Percentiles rank a stretch among this genome's conserved stretches.
phyloP scores from a whole-genome alignment of 208 protist genomes.

The Herpetomonas samuelpessoai region DNA sequence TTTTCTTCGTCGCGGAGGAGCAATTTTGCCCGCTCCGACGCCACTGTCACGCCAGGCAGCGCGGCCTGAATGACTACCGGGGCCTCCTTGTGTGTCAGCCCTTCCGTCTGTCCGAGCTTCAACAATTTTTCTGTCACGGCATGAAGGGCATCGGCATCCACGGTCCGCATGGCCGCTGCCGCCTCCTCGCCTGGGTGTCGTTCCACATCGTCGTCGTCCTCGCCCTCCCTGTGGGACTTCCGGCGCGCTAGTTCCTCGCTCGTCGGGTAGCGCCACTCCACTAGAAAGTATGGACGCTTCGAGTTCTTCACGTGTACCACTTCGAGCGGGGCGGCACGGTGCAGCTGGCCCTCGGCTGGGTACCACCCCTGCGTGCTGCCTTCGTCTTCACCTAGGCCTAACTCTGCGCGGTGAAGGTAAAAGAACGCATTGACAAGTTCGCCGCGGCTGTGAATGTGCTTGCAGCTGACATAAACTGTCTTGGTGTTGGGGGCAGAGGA shows the following conservation, averaged over 20 bases:
- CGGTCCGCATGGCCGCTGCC: conserved; percentile 2
- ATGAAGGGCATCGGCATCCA: conserved; percentile 7
- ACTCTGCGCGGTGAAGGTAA: conserved; percentile 27
- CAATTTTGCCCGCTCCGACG: conserved; percentile 43
- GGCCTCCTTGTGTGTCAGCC: conserved; percentile 34
- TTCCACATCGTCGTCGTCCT: background rate
- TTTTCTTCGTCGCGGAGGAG: conserved; percentile 40
- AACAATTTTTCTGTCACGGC: conserved; percentile 19
- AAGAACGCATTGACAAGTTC: conserved; percentile 81
- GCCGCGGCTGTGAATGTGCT: conserved; percentile 44
- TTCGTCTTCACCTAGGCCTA: conserved; percentile 49
- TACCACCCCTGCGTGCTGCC: conserved; percentile 1
- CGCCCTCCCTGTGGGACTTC: background rate
- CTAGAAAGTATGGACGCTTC: conserved; percentile 76
- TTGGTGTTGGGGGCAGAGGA: no score
- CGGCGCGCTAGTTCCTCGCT: conserved; percentile 27
- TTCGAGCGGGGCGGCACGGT: conserved; percentile 58
- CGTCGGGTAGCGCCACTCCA: conserved; percentile 67
- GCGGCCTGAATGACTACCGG: conserved; percentile 46
- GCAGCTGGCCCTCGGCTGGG: conserved; percentile 14
- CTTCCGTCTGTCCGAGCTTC: conserved; percentile 12
- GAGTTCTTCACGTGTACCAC: conserved; percentile 64
- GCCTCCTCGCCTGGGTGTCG: conserved; percentile 1
- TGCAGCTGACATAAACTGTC: conserved; percentile 73
- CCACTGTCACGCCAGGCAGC: conserved; percentile 45